phyloP scores from a whole-genome alignment of 164 flowering plant species.

The Saururus chinensis region DNA sequence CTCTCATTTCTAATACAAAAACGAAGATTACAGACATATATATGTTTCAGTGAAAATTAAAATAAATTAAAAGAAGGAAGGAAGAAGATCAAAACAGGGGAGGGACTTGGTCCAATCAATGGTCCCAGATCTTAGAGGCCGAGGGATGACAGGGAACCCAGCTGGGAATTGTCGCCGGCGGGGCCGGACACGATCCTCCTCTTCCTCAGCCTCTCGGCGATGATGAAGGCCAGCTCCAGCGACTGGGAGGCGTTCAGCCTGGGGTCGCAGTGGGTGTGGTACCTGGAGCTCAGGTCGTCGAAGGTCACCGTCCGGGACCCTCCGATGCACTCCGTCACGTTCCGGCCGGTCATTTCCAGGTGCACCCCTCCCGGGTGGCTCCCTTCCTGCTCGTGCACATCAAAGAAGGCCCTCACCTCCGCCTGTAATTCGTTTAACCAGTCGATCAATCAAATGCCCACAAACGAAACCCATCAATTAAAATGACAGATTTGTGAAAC shows the following conservation, averaged over 20 bases:
- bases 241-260: conserved; percentile 94
- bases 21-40: too few relatives aligned
- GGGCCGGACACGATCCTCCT: conserved; percentile 44
- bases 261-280: conserved; percentile 94
- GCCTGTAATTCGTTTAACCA: conserved; percentile 36
- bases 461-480: background rate
- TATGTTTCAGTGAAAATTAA: too few relatives aligned
- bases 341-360: conserved; percentile 89
- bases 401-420: conserved; percentile 87
- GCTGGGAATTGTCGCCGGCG: conserved; percentile 2
- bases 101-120: too few relatives aligned
- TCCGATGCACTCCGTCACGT: conserved; percentile 90
- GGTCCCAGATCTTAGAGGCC: conserved; percentile 14
- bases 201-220: conserved; percentile 77
- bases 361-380: conserved; percentile 89
- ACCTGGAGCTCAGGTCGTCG: conserved; percentile 77
- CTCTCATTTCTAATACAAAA: too few relatives aligned
- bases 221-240: conserved; percentile 83
- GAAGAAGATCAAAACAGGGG: too few relatives aligned
- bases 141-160: conserved; percentile 13
- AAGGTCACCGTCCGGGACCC: conserved; percentile 83
- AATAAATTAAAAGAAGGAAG: too few relatives aligned
- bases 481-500: too few relatives aligned
- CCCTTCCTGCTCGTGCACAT: conserved; percentile 91
- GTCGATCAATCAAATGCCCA: background rate